Conservation (phyloP, 129 eudicot species). For the Daucus carota region DNA sequence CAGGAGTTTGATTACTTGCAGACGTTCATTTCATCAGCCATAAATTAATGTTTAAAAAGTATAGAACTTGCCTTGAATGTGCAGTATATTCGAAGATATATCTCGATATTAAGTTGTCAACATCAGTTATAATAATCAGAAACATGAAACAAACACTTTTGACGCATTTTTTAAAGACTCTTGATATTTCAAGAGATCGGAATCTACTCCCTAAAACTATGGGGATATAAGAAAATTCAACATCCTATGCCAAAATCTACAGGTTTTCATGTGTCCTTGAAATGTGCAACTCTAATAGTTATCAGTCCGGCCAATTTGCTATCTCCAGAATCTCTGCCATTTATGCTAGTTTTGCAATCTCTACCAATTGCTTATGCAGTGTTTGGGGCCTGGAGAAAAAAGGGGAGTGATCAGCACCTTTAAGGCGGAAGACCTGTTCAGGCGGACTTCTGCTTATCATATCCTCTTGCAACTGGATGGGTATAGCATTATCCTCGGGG, state of each 20-base stretch:
- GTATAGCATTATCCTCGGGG: slow-evolving; percentile 79
- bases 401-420: slow-evolving; percentile 96
- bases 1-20: background rate
- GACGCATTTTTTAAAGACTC: background rate
- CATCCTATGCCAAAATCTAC: background rate
- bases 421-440: slow-evolving; percentile 67
- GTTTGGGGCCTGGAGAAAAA: slow-evolving; percentile 96
- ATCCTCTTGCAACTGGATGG: slow-evolving; percentile 47
- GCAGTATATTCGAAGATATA: background rate
- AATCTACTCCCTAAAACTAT: background rate
- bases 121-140: background rate
- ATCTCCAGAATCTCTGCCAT: slow-evolving; percentile 51
- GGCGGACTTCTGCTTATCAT: slow-evolving; percentile 71
- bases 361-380: slow-evolving; percentile 69
- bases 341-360: slow-evolving; percentile 60
- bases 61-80: background rate
- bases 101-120: background rate
- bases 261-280: background rate
- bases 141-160: background rate
- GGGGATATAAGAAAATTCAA: background rate
- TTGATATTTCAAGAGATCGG: background rate
- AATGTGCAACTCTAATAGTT: background rate
- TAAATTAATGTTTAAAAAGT: too few relatives aligned
- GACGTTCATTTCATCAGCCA: background rate
- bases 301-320: slow-evolving; percentile 4